phyloP scores from a whole-genome alignment of 306 rosid genomes.

The Oemleria cerasiformis region DNA sequence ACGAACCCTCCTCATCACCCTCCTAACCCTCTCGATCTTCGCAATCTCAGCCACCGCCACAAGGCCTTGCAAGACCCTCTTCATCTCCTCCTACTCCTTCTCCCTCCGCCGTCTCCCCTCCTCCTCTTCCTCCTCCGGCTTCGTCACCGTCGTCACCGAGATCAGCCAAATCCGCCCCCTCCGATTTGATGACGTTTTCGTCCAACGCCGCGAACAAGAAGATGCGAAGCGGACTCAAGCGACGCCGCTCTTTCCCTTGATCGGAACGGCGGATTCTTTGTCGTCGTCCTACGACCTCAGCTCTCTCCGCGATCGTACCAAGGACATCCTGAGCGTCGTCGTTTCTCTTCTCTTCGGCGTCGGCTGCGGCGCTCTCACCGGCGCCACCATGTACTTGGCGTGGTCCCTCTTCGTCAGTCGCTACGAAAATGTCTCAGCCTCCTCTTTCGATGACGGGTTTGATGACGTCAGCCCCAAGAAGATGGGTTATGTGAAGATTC shows the following conservation, averaged over 20 bases:
- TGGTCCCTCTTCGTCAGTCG: slow-evolving; percentile 63
- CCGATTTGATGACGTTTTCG: slow-evolving; percentile 17
- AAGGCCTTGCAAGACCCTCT: slow-evolving; percentile 70
- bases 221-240: neutral
- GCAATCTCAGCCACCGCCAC: slow-evolving; percentile 42
- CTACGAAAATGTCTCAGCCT: slow-evolving; percentile 24
- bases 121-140: slow-evolving; percentile 26
- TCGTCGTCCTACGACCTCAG: slow-evolving; percentile 50
- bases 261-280: slow-evolving; percentile 23
- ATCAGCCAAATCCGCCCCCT: slow-evolving; percentile 27
- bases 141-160: slow-evolving; percentile 49
- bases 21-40: slow-evolving; percentile 23
- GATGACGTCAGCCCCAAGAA: slow-evolving; percentile 56
- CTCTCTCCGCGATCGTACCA: slow-evolving; percentile 88
- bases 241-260: slow-evolving; percentile 3
- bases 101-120: slow-evolving; percentile 42
- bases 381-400: slow-evolving; percentile 81
- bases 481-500: slow-evolving; percentile 65
- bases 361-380: slow-evolving; percentile 87
- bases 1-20: slow-evolving; percentile 11
- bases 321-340: slow-evolving; percentile 86
- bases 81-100: slow-evolving; percentile 67
- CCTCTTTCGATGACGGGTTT: slow-evolving; percentile 27
- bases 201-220: slow-evolving; percentile 2
- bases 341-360: slow-evolving; percentile 84